Conservation (phyloP, 1,139 yeast species). For the Geotrichum candidum region DNA sequence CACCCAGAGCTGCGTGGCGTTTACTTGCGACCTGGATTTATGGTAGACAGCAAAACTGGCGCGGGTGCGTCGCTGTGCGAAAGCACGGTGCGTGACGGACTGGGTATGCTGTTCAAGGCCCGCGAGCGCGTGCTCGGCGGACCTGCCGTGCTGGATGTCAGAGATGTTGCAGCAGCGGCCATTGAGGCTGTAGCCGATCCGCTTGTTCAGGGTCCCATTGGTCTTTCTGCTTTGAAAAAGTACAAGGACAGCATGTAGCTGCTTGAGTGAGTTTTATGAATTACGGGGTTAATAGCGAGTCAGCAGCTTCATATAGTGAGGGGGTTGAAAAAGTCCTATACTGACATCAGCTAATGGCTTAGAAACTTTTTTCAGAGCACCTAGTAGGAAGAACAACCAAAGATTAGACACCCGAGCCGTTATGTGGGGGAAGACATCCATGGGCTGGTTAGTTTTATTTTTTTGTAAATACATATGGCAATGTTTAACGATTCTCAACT, state of each 20-base stretch:
- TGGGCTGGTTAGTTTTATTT: not conserved
- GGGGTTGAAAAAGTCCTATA: not conserved
- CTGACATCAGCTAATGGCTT: not conserved
- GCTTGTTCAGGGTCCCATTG: constrained; percentile 51
- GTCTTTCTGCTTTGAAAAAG: constrained; percentile 41
- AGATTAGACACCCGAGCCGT: not conserved
- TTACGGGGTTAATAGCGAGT: not conserved
- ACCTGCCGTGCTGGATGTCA: constrained; percentile 60
- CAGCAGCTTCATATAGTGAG: not conserved
- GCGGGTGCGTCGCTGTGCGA: constrained; percentile 18
- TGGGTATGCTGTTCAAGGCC: constrained; percentile 19
- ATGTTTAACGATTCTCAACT: too few relatives aligned
- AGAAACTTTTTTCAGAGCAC: not conserved
- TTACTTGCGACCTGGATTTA: constrained; percentile 71
- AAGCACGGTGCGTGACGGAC: constrained; percentile 20
- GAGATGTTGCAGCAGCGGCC: constrained; percentile 57
- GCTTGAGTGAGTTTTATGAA: not conserved
- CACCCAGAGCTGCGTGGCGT: constrained; percentile 49
- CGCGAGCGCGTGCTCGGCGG: constrained; percentile 13
- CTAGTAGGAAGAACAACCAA: not conserved
- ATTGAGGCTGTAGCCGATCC: constrained; percentile 50
- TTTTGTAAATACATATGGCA: not conserved
- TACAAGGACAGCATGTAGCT: constrained; percentile 19
- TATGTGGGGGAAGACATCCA: not conserved
- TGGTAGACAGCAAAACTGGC: constrained; percentile 49